These are phyloP conservation scores for Thermomucor indicae-seudaticae DNA, from an alignment of 371 early-diverging fungal species.

Conservation along the genomic window DNA sequence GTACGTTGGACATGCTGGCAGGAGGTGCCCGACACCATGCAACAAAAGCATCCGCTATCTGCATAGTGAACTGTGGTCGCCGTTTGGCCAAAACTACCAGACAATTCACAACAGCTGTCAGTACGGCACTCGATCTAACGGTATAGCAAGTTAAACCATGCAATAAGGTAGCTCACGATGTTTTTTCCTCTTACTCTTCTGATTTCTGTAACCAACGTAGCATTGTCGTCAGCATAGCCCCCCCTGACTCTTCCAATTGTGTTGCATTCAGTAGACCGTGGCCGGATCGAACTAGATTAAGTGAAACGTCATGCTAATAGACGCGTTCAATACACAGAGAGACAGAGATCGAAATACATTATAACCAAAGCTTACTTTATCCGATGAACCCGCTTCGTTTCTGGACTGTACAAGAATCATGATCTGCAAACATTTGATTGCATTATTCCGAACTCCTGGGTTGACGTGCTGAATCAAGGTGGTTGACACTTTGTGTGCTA, in stretches of 20 bases:
- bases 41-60: slow-evolving; percentile 17
- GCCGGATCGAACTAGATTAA: slow-evolving; percentile 30
- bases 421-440: slow-evolving; percentile 44
- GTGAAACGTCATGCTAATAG: slow-evolving; percentile 27
- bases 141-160: not conserved
- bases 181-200: slow-evolving; percentile 14
- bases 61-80: slow-evolving; percentile 29
- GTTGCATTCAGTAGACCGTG: slow-evolving; percentile 35
- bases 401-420: slow-evolving; percentile 4
- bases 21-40: slow-evolving; percentile 23
- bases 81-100: slow-evolving; percentile 29
- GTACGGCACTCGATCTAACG: slow-evolving; percentile 12
- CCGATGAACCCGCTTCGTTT: not conserved
- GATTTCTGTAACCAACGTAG: slow-evolving; percentile 5
- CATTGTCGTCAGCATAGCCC: slow-evolving; percentile 20
- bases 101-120: slow-evolving; percentile 44
- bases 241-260: slow-evolving; percentile 31
- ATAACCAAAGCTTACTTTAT: not conserved
- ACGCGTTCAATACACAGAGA: not conserved
- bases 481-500: slow-evolving; percentile 22
- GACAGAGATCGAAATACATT: not conserved
- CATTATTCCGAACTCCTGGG: slow-evolving; percentile 35
- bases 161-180: not conserved
- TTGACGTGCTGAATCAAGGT: slow-evolving; percentile 24
- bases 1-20: slow-evolving; percentile 23